Conservation (phyloP, 345 rosid genomes). For the Rhodomyrtus tomentosa region DNA sequence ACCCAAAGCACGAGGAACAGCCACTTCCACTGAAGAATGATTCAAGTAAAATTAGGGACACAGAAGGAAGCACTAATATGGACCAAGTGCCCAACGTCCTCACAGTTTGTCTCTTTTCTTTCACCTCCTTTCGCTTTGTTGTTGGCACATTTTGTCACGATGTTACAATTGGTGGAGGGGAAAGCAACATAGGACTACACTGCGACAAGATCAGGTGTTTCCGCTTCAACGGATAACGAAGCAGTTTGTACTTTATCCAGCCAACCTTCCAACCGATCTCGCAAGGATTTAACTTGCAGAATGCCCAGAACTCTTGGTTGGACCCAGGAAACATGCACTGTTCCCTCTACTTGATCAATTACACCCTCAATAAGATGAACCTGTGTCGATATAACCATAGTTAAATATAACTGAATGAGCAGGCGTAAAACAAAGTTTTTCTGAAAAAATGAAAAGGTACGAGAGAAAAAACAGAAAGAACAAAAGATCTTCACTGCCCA, state of each 20-base stretch:
- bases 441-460: not conserved
- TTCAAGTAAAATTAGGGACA: not conserved
- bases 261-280: conserved; percentile 77
- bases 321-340: conserved; percentile 90
- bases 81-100: not conserved
- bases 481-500: not conserved
- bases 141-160: not conserved
- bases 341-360: conserved; percentile 88
- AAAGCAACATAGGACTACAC: conserved; percentile 12
- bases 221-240: conserved; percentile 75
- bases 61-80: not conserved
- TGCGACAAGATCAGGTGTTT: conserved; percentile 90
- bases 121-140: not conserved
- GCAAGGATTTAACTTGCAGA: conserved; percentile 73
- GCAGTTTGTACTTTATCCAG: conserved; percentile 75
- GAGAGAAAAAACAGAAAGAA: not conserved
- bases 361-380: conserved; percentile 95
- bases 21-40: not conserved
- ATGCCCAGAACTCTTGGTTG: conserved; percentile 96
- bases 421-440: not conserved
- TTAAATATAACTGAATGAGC: not conserved
- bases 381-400: conserved; percentile 19
- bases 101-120: not conserved
- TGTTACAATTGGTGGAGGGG: not conserved
- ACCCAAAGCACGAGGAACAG: not conserved